A percentile compares a stretch with the other conserved stretches of the same genome.
These are phyloP conservation scores for Sphagnum fallax DNA, from an alignment of 228 moss, liverwort and hornwort species.

Conservation along the genomic window DNA sequence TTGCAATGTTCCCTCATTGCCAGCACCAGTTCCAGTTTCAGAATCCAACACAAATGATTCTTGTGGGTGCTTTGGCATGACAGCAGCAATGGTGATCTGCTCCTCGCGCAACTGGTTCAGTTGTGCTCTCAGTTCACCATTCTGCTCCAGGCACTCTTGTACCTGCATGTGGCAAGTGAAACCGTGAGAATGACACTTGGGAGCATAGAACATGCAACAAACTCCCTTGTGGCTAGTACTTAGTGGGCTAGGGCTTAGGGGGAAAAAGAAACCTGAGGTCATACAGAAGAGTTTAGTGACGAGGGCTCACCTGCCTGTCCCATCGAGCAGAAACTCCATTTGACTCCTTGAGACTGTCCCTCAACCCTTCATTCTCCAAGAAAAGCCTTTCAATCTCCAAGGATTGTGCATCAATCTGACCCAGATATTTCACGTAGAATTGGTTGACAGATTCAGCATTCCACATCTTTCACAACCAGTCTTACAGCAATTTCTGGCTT, in stretches of 20 bases:
- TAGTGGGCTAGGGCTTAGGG: too few species aligned
- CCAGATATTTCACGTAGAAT: not conserved
- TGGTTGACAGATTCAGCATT: too few species aligned
- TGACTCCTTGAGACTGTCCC: constrained; percentile 51
- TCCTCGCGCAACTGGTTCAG: constrained; percentile 68
- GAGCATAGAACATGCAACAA: not conserved
- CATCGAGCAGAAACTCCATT: constrained; percentile 59
- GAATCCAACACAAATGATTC: not conserved
- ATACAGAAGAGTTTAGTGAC: too few species aligned
- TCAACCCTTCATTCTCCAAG: constrained; percentile 77
- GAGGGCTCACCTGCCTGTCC: constrained; percentile 64
- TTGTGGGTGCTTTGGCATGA: constrained; percentile 8
- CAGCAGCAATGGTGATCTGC: constrained; percentile 33
- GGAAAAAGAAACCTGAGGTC: too few species aligned
- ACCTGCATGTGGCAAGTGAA: constrained; percentile 28
- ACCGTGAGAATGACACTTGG: not conserved
- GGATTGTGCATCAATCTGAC: constrained; percentile 89
- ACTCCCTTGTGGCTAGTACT: too few species aligned
- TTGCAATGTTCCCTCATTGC: constrained; percentile 7
- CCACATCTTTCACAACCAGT: too few species aligned
- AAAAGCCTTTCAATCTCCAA: constrained; percentile 91
- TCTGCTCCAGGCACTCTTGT: constrained; percentile 67
- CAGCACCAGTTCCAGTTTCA: constrained; percentile 9
- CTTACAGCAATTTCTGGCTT: too few species aligned
- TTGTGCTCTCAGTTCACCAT: constrained; percentile 59